Conservation (phyloP, 2,329 filamentous ascomycete genomes). For the Penicillium sp. region DNA sequence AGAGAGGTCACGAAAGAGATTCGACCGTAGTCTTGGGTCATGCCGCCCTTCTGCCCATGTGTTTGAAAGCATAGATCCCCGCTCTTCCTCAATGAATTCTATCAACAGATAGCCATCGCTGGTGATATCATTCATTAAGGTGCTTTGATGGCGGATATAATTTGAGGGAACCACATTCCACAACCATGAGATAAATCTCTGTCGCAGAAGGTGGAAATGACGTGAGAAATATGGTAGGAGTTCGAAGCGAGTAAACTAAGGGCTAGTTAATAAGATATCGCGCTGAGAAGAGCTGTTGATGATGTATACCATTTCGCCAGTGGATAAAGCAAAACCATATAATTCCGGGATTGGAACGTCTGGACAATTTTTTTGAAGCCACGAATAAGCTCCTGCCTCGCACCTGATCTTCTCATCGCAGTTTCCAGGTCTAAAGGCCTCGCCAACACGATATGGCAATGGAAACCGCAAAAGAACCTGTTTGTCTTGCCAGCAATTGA, state of each 20-base stretch:
- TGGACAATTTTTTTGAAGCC: constrained; percentile 28
- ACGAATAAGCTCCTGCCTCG: constrained; percentile 30
- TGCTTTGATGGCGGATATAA: background rate
- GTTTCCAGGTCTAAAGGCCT: constrained; percentile 24
- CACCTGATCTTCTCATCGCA: constrained; percentile 29
- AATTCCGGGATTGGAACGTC: constrained; percentile 25
- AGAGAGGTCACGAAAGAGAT: constrained; percentile 22
- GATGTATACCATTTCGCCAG: constrained; percentile 17
- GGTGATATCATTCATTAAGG: background rate
- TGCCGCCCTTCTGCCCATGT: constrained; percentile 18
- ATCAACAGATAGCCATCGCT: constrained; percentile 1
- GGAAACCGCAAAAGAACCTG: constrained; percentile 23
- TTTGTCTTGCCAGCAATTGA: constrained; percentile 1
- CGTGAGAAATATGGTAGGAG: constrained; percentile 3
- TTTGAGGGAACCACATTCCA: background rate
- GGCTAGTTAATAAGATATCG: too few species aligned
- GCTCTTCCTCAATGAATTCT: constrained; percentile 6
- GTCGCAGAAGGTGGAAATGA: constrained; percentile 6
- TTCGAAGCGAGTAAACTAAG: constrained; percentile 2
- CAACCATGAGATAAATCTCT: constrained; percentile 6
- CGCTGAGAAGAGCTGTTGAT: background rate
- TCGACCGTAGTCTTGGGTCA: constrained; percentile 15
- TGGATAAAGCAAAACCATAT: constrained; percentile 27
- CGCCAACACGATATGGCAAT: constrained; percentile 26
- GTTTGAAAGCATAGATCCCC: constrained; percentile 24